phyloP scores from a whole-genome alignment of 1,284 basidiomycete genomes.

The Pyrrhoderma lamaoense region DNA sequence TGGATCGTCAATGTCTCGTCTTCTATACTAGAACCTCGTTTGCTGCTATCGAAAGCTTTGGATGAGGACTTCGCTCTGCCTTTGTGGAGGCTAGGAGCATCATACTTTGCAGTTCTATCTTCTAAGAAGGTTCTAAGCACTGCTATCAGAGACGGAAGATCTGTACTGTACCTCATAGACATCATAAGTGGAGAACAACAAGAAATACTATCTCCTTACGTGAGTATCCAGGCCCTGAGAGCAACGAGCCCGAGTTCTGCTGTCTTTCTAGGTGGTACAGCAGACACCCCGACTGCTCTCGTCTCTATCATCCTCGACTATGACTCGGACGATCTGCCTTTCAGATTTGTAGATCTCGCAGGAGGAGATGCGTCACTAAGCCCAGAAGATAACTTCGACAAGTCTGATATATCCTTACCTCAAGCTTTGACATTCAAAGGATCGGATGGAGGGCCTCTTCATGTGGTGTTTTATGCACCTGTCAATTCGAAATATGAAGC shows the following conservation, averaged over 20 bases:
- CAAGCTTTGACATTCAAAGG: slow-evolving; percentile 37
- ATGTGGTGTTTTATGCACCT: slow-evolving; percentile 58
- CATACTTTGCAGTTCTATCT: slow-evolving; percentile 45
- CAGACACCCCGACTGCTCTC: slow-evolving; percentile 34
- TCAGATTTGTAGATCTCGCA: slow-evolving; percentile 26
- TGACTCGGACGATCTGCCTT: no score
- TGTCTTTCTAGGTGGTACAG: slow-evolving; percentile 40
- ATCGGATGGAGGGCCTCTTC: slow-evolving; percentile 35
- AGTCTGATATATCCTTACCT: slow-evolving; percentile 36
- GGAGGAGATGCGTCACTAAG: background rate
- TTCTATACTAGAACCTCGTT: slow-evolving; percentile 23
- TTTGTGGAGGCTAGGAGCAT: slow-evolving; percentile 47
- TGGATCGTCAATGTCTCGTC: slow-evolving; percentile 33
- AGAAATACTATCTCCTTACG: slow-evolving; percentile 39
- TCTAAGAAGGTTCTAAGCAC: slow-evolving; percentile 37
- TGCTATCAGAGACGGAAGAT: slow-evolving; percentile 42
- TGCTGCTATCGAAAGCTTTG: slow-evolving; percentile 40
- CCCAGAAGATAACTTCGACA: slow-evolving; percentile 4
- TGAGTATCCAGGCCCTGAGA: slow-evolving; percentile 35
- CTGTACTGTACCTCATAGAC: slow-evolving; percentile 41
- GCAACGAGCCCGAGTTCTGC: slow-evolving; percentile 25
- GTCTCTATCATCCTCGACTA: slow-evolving; percentile 29
- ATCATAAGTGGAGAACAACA: slow-evolving; percentile 28
- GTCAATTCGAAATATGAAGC: slow-evolving; percentile 48
- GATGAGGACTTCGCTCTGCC: slow-evolving; percentile 54